phyloP scores from a whole-genome alignment of 1,139 yeast genomes.

The Candida mesenterica region DNA sequence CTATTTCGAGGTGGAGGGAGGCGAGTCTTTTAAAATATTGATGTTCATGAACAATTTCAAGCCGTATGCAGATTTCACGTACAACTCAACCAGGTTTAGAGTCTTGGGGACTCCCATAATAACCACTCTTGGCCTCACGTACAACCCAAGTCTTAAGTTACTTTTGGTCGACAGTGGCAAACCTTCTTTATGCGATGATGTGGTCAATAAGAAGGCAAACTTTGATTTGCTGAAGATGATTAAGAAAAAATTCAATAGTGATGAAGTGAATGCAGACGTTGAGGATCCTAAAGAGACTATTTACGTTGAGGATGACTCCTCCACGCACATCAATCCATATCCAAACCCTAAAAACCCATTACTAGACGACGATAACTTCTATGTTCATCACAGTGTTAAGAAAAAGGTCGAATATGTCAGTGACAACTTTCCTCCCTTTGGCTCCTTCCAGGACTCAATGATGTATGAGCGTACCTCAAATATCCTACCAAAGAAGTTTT shows the following conservation, averaged over 20 bases:
- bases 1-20: conserved; percentile 22
- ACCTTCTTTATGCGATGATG: conserved; percentile 37
- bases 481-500: conserved; percentile 19
- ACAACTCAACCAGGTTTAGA: conserved; percentile 39
- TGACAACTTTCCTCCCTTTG: conserved; percentile 42
- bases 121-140: conserved; percentile 28
- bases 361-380: conserved; percentile 10
- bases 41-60: conserved; percentile 37
- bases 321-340: conserved; percentile 25
- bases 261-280: conserved; percentile 3
- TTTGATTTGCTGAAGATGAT: conserved; percentile 28
- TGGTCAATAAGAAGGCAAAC: conserved; percentile 31
- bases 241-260: conserved; percentile 9
- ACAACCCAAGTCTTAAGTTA: conserved; percentile 37
- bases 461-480: conserved; percentile 13
- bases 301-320: conserved; percentile 7
- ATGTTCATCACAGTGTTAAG: conserved; percentile 9
- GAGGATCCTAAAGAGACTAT: conserved; percentile 2
- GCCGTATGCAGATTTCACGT: conserved; percentile 43
- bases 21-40: conserved; percentile 23
- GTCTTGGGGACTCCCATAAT: conserved; percentile 37
- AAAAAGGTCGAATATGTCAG: conserved; percentile 24
- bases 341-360: conserved; percentile 28
- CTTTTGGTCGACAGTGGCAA: conserved; percentile 33
- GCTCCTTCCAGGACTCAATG: conserved; percentile 32